These are phyloP conservation scores for Yamadazyma kanchanaburiensis DNA, from an alignment of 1,139 yeast species.

Conservation along the genomic window DNA sequence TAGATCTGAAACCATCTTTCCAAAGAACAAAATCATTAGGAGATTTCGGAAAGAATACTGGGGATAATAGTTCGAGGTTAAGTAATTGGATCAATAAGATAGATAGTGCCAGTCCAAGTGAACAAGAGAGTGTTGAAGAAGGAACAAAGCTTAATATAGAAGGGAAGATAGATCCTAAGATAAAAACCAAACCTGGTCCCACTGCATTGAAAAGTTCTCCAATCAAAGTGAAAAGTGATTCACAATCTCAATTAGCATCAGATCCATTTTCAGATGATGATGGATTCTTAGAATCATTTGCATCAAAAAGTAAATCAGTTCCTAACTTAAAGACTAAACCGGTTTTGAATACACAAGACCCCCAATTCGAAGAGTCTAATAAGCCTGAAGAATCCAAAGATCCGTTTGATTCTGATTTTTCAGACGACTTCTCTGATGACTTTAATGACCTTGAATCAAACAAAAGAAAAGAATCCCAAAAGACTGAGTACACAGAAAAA, in stretches of 20 bases:
- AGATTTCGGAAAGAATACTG: not conserved
- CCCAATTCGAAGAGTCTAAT: not conserved
- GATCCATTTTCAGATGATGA: slow-evolving; percentile 36
- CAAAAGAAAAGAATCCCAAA: slow-evolving; percentile 7
- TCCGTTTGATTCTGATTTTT: slow-evolving; percentile 3
- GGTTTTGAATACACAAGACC: too few species aligned
- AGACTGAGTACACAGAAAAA: too few species aligned
- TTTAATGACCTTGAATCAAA: slow-evolving; percentile 1
- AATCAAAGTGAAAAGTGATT: not conserved
- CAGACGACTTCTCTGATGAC: slow-evolving; percentile 8
- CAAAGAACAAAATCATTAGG: slow-evolving; percentile 31
- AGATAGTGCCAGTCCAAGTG: too few species aligned
- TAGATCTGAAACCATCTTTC: slow-evolving; percentile 18
- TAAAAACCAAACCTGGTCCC: not conserved
- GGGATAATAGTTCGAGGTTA: slow-evolving; percentile 1
- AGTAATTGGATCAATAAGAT: slow-evolving; percentile 5
- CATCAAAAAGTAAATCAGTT: slow-evolving; percentile 5
- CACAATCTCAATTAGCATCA: slow-evolving; percentile 7
- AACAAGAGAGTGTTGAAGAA: too few species aligned
- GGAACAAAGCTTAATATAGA: too few species aligned
- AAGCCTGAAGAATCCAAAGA: not conserved
- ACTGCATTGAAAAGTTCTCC: not conserved
- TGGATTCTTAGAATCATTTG: slow-evolving; percentile 11
- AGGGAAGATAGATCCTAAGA: not conserved
- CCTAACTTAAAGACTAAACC: too few species aligned